Evolutionary conservation across 1,284 basidiomycete species (phyloP), one percentile per base, ranked within the genome.

Genomic region (Malassezia sp.): DNA sequence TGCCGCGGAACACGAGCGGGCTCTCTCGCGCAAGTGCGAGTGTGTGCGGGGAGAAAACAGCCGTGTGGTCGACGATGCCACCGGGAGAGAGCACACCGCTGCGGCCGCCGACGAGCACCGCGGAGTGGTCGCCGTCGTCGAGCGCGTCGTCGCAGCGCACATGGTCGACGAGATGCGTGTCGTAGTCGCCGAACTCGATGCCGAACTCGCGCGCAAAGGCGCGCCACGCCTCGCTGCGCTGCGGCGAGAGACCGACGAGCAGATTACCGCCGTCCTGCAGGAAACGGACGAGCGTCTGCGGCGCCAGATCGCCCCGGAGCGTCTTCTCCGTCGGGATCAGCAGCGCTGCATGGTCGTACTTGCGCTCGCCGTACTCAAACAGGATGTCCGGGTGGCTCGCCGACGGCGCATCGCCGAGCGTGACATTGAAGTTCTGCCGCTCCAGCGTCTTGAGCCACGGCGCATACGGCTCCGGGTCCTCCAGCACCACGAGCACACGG

Each of bases 271-370:
- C 65, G 21, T 61, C 57, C 49, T 80, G 75, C 53, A 90, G 77
- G 38, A 86, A 80, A 28, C 76, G 69, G 38, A 95, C 78, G 40
- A 96, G 75, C 10, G 79, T 75, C 71, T 91, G 86, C 0, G 91
- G 88, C 1, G 80, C 80, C 41, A 97, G 77, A 60, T 88, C 85
- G 49, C 76, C 71, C 1, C 83, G 77, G 51, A 81, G 80, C 24
- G 75, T 84, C 41, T 65, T 63, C 42, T 53, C 42, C 2, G 45
- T 23, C 4, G 61, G 59, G 0, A 56, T 52, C 24, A 69, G 55
- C 7, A 69, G 45, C 20, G 63, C 32, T 32, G 66, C 39, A 30
- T 67, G 63, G 38, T 69, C 66, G 38, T 57, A 67, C n/a, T 45
- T 42, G 30, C 50, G 44, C 17, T 66, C 59, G 43, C 60, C 66